Percentiles rank a stretch among this genome's conserved stretches.
Evolutionary conservation across 2,329 filamentous ascomycete genomes (phyloP).

Genomic region (Diaporthe ampelina): DNA sequence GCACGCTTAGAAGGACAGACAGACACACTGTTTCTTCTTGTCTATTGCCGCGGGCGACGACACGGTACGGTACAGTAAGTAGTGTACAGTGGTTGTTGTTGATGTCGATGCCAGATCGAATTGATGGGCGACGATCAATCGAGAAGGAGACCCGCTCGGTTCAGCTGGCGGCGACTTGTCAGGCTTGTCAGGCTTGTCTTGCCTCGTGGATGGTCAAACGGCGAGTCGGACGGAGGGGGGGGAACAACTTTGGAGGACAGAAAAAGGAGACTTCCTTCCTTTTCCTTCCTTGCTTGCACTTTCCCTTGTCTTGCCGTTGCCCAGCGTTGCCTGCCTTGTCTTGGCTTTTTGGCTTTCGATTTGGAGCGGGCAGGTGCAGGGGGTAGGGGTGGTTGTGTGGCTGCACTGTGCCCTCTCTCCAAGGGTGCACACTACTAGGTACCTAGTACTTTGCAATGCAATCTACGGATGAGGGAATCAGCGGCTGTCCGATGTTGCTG

Average conservation of each 20-base stretch:
- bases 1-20: neutral
- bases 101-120: constrained; percentile 33
- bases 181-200: neutral
- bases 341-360: constrained; percentile 11
- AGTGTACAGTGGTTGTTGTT: neutral
- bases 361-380: constrained; percentile 21
- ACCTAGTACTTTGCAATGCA: constrained; percentile 15
- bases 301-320: constrained; percentile 18
- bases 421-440: no score
- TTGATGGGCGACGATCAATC: constrained; percentile 29
- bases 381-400: constrained; percentile 16
- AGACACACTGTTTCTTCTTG: neutral
- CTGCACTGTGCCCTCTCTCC: constrained; percentile 27
- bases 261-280: constrained; percentile 10
- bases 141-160: constrained; percentile 26
- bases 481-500: neutral
- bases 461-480: constrained; percentile 3
- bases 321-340: constrained; percentile 7
- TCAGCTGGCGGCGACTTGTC: constrained; percentile 30
- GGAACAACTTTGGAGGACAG: no score
- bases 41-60: neutral
- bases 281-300: constrained; percentile 5
- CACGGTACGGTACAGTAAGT: neutral
- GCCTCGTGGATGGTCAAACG: constrained; percentile 3
- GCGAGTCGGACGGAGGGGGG: constrained; percentile 7